phyloP scores from a whole-genome alignment of 768 basidiomycete species.

The Termitomyces titanicus region DNA sequence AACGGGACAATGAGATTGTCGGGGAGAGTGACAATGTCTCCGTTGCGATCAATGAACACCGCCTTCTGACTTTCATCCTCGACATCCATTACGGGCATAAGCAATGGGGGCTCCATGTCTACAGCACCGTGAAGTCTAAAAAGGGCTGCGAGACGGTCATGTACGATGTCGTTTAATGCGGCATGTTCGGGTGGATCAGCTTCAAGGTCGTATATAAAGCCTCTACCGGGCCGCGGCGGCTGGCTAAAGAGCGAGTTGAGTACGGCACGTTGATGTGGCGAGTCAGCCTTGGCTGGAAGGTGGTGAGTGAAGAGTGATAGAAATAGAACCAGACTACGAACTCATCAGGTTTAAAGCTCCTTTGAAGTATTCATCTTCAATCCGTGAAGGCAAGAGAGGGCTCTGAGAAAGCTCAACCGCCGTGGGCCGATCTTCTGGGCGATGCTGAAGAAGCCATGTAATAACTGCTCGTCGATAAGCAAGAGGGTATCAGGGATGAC shows the following conservation, averaged over 20 bases:
- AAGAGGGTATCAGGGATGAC: not conserved
- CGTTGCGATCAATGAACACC: conserved; percentile 75
- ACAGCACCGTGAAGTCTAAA: conserved; percentile 91
- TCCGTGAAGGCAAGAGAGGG: conserved; percentile 63
- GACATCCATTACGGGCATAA: conserved; percentile 66
- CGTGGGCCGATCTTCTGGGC: conserved; percentile 72
- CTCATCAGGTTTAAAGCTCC: conserved; percentile 75
- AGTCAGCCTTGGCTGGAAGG: conserved; percentile 67
- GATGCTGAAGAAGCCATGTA: conserved; percentile 75
- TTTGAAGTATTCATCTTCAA: conserved; percentile 87
- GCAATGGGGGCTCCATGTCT: conserved; percentile 80
- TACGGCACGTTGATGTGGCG: conserved; percentile 76
- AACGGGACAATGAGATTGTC: conserved; percentile 73
- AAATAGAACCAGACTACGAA: conserved; percentile 17
- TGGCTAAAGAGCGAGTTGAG: conserved; percentile 78
- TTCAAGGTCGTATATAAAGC: conserved; percentile 73
- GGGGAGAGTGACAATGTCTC: conserved; percentile 71
- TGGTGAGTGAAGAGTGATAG: not conserved
- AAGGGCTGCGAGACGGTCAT: conserved; percentile 70
- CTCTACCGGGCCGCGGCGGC: conserved; percentile 57
- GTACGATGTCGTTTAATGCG: conserved; percentile 68
- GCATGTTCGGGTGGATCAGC: conserved; percentile 66
- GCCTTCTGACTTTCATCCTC: conserved; percentile 67
- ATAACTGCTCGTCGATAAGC: conserved; percentile 50
- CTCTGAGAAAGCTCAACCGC: conserved; percentile 85